These are phyloP conservation scores for Polygonum maritimum DNA, from an alignment of 148 eudicot genomes.

Conservation along the genomic window DNA sequence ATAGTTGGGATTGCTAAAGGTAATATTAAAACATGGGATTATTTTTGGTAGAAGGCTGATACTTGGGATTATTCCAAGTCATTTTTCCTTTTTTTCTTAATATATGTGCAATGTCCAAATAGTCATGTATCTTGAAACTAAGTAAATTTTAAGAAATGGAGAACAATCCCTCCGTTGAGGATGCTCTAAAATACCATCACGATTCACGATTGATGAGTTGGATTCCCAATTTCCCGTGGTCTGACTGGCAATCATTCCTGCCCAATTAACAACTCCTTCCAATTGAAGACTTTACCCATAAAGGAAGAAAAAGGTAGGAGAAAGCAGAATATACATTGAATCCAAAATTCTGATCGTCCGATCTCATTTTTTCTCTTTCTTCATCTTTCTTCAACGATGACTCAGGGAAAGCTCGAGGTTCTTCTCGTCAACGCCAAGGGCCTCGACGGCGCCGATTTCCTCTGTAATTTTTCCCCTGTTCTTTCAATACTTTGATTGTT, in stretches of 20 bases:
- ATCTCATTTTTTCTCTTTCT: background rate
- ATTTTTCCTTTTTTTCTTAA: too few species aligned
- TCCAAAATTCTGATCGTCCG: background rate
- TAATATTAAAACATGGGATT: too few species aligned
- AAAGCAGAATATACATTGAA: background rate
- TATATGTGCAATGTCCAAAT: too few species aligned
- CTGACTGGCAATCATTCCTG: too few species aligned
- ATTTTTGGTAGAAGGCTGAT: too few species aligned
- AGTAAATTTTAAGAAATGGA: too few species aligned
- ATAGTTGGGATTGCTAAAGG: too few species aligned
- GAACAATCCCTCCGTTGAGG: too few species aligned
- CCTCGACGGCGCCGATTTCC: constrained; percentile 45
- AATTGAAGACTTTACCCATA: background rate
- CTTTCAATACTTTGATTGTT: background rate
- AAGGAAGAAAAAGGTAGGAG: background rate
- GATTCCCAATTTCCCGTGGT: too few species aligned
- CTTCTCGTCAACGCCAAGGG: constrained; percentile 49
- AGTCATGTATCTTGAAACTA: too few species aligned
- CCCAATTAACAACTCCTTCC: background rate
- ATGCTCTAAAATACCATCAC: too few species aligned
- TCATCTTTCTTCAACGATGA: constrained; percentile 11
- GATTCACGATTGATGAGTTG: background rate
- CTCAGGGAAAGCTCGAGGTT: constrained; percentile 43
- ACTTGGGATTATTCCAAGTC: too few species aligned
- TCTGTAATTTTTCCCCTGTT: constrained; percentile 28